phyloP scores from a whole-genome alignment of 257 asterid genomes.

The Ophiorrhiza pumila region DNA sequence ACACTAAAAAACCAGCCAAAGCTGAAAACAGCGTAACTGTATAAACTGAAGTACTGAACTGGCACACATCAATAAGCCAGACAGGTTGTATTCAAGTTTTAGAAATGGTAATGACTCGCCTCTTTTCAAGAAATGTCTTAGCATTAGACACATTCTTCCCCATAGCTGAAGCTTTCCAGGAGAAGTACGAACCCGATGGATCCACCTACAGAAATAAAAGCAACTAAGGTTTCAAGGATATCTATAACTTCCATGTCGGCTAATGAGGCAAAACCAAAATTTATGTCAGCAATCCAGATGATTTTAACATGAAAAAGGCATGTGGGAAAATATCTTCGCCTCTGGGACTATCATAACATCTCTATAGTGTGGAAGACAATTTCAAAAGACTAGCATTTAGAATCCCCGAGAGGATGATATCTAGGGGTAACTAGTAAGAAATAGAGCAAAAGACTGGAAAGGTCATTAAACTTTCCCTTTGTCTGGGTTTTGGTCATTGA shows the following conservation, averaged over 20 bases:
- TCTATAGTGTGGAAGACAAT: neutral
- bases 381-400: neutral
- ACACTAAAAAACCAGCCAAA: neutral
- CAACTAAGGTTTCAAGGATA: neutral
- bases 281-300: neutral
- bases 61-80: neutral
- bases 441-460: no score
- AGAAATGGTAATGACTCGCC: constrained; percentile 36
- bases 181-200: constrained; percentile 98
- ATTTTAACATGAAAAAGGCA: neutral
- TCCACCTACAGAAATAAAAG: constrained; percentile 54
- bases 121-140: constrained; percentile 93
- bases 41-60: neutral
- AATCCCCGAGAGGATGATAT: neutral
- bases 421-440: neutral
- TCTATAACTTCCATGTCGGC: neutral
- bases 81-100: neutral
- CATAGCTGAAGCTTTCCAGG: constrained; percentile 99
- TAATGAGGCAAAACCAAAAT: neutral
- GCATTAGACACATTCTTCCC: constrained; percentile 99
- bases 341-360: neutral
- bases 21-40: neutral
- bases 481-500: no score
- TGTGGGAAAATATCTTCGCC: neutral
- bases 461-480: no score